A percentile compares a stretch with the other conserved stretches of the same genome.
These are phyloP conservation scores for Pythium aquatile DNA, from an alignment of 352 stramenopile genomes.

Conservation along the genomic window DNA sequence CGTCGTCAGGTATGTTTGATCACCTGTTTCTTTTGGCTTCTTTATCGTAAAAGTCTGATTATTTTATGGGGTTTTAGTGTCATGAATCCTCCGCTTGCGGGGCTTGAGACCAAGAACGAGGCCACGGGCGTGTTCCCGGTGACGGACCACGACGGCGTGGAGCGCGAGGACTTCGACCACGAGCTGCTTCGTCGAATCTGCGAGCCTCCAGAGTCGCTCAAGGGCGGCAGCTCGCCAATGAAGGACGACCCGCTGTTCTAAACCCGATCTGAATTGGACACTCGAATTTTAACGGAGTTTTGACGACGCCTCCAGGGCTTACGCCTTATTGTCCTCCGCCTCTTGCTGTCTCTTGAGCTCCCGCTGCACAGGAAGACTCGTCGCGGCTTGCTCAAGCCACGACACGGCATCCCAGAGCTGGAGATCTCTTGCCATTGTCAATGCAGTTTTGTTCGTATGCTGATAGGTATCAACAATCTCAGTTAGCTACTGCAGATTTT, in stretches of 20 bases:
- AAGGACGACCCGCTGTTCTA: constrained; percentile 82
- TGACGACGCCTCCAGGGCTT: neutral
- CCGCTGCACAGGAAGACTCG: constrained; percentile 29
- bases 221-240: constrained; percentile 72
- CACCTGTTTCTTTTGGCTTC: too few species aligned
- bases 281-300: neutral
- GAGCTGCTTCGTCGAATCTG: constrained; percentile 55
- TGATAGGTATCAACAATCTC: constrained; percentile 8
- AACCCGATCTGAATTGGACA: neutral
- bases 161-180: constrained; percentile 56
- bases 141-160: constrained; percentile 61
- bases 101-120: constrained; percentile 42
- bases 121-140: constrained; percentile 65
- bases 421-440: constrained; percentile 35
- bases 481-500: neutral
- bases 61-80: constrained; percentile 34
- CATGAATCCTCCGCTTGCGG: constrained; percentile 77
- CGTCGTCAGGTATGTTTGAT: constrained; percentile 43
- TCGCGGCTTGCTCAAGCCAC: constrained; percentile 37
- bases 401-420: constrained; percentile 29
- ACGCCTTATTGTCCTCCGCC: constrained; percentile 13
- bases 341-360: constrained; percentile 25
- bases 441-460: constrained; percentile 49
- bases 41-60: neutral
- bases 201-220: constrained; percentile 69